Evolutionary conservation across 768 basidiomycete species (phyloP).

Genomic region (Myochromella boudieri): DNA sequence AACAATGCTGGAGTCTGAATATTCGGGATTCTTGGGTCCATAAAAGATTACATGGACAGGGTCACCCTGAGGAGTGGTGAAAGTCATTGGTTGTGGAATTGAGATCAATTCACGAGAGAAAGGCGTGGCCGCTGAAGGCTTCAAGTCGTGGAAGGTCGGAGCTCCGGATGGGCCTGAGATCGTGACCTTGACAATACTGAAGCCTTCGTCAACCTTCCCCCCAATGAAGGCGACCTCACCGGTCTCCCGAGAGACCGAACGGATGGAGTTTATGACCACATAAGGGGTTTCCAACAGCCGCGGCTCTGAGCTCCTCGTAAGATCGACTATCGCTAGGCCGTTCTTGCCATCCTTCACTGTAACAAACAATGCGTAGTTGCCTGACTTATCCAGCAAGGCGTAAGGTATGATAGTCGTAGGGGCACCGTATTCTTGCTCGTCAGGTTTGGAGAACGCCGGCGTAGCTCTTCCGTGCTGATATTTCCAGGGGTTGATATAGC

Average conservation of each 20-base stretch:
- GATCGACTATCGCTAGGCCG: slow-evolving; percentile 38
- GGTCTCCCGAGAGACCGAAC: slow-evolving; percentile 27
- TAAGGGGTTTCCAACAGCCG: slow-evolving; percentile 40
- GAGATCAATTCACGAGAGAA: slow-evolving; percentile 42
- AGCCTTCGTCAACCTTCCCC: slow-evolving; percentile 36
- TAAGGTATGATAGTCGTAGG: slow-evolving; percentile 58
- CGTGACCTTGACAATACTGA: slow-evolving; percentile 36
- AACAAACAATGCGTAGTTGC: slow-evolving; percentile 33
- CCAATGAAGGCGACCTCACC: slow-evolving; percentile 43
- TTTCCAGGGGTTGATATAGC: slow-evolving; percentile 68
- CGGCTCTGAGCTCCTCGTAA: slow-evolving; percentile 25
- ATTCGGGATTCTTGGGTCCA: slow-evolving; percentile 64
- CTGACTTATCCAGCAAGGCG: slow-evolving; percentile 38
- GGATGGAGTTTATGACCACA: slow-evolving; percentile 38
- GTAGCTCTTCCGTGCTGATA: slow-evolving; percentile 34
- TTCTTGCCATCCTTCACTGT: slow-evolving; percentile 42
- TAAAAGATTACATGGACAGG: slow-evolving; percentile 66
- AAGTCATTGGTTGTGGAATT: slow-evolving; percentile 44
- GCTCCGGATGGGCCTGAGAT: slow-evolving; percentile 20
- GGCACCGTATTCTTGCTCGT: slow-evolving; percentile 54
- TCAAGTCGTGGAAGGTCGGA: slow-evolving; percentile 18
- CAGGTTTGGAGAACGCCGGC: slow-evolving; percentile 40
- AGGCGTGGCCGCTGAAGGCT: slow-evolving; percentile 16
- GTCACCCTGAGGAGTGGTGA: slow-evolving; percentile 33
- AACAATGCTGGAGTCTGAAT: slow-evolving; percentile 41